A percentile compares a stretch with the other conserved stretches of the same genome.
Evolutionary conservation across 176 grass and related monocot species (phyloP).

Genomic region (Cenchrus americanus): DNA sequence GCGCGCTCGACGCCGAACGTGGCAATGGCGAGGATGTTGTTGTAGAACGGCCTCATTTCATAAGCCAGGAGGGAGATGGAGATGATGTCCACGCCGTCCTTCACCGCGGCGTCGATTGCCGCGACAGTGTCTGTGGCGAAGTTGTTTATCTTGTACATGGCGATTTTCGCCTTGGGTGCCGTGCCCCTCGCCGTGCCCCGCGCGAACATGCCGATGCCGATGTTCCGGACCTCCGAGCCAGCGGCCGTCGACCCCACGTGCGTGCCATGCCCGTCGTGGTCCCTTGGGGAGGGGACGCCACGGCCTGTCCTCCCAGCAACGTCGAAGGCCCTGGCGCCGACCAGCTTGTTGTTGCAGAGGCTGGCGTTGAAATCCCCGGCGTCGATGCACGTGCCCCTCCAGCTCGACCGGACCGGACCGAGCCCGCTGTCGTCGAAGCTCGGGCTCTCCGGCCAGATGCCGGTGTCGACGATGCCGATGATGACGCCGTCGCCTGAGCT

Average conservation of each 20-base stretch:
- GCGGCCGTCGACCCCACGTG: conserved; percentile 27
- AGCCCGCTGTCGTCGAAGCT: conserved; percentile 30
- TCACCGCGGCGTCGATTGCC: not conserved
- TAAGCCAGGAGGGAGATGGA: not conserved
- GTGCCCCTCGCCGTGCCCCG: conserved; percentile 6
- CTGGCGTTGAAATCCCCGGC: not conserved
- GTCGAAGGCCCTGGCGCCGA: not conserved
- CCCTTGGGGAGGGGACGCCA: not conserved
- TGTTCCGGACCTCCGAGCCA: not conserved
- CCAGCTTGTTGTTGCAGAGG: not conserved
- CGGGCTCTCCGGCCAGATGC: not conserved
- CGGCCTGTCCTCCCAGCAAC: rapidly evolving
- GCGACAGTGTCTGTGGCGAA: not conserved
- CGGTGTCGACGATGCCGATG: not conserved
- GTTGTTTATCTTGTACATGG: conserved; percentile 48
- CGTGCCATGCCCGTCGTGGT: conserved; percentile 14
- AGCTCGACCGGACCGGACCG: conserved; percentile 14
- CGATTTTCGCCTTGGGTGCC: not conserved
- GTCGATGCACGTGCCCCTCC: conserved; percentile 21
- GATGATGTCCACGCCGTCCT: not conserved
- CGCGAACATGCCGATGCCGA: not conserved
- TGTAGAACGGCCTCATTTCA: not conserved
- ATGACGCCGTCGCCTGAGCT: conserved; percentile 1
- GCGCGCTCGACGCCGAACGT: not conserved
- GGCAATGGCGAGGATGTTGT: not conserved